phyloP scores from a whole-genome alignment of 345 rosid genomes.

The Aegle marmelos region DNA sequence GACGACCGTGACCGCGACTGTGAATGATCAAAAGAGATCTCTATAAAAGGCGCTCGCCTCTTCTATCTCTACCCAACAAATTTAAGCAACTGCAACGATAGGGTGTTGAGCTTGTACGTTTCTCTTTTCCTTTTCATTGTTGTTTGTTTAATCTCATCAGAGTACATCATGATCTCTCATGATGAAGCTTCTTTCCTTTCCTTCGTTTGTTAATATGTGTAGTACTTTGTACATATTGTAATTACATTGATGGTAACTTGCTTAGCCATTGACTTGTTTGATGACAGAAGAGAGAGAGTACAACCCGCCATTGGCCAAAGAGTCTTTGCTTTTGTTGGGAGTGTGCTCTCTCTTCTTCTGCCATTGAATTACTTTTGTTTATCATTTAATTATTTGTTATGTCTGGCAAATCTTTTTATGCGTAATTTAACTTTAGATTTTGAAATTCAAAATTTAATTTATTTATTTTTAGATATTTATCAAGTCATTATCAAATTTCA shows the following conservation, averaged over 20 bases:
- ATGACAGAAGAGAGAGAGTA: constrained; percentile 99
- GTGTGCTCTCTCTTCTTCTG: constrained; percentile 94
- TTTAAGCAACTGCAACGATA: not conserved
- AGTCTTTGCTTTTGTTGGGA: constrained; percentile 62
- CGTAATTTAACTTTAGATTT: too few relatives aligned
- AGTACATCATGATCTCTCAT: not conserved
- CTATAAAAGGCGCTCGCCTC: not conserved
- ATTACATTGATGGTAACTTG: not conserved
- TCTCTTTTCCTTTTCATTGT: not conserved
- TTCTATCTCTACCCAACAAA: not conserved
- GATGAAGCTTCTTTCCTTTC: not conserved
- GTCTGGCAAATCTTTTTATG: not conserved
- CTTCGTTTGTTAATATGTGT: not conserved
- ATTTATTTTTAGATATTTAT: too few relatives aligned
- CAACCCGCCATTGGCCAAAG: constrained; percentile 58
- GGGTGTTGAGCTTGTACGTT: not conserved
- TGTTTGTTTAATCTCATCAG: too few relatives aligned
- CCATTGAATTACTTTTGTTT: constrained; percentile 20
- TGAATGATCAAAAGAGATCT: not conserved
- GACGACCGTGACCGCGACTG: not conserved
- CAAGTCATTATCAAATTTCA: too few relatives aligned
- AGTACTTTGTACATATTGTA: too few relatives aligned
- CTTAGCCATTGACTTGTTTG: constrained; percentile 1
- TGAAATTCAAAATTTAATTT: too few relatives aligned
- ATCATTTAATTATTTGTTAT: too few relatives aligned